A percentile compares a stretch with the other conserved stretches of the same genome.
Evolutionary conservation across 2,329 filamentous ascomycete genomes (phyloP).

Genomic region (Decorospora gaudefroyi): DNA sequence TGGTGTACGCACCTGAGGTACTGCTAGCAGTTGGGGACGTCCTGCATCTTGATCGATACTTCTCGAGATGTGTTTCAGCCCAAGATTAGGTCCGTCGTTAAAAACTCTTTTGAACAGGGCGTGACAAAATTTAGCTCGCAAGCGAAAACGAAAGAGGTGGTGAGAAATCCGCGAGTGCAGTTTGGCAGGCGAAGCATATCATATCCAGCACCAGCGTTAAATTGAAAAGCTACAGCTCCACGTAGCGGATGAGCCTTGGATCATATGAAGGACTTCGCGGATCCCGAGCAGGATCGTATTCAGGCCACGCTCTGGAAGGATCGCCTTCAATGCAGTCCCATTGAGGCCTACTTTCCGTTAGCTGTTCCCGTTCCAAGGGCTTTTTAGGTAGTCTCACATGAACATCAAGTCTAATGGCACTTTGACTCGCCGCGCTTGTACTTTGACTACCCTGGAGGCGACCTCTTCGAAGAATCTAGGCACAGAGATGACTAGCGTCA

Average conservation of each 20-base stretch:
- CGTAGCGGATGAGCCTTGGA: neutral
- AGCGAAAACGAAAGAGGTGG: no score
- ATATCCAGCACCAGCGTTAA: neutral
- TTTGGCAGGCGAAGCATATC: neutral
- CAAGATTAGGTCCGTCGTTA: no score
- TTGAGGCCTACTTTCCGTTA: conserved; percentile 4
- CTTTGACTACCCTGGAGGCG: conserved; percentile 9
- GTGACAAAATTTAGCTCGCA: no score
- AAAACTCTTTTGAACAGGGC: no score
- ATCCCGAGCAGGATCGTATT: conserved; percentile 11
- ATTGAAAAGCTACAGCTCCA: neutral
- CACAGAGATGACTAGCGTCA: conserved; percentile 10
- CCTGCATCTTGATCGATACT: no score
- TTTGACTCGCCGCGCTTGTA: conserved; percentile 7
- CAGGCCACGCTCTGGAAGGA: conserved; percentile 9
- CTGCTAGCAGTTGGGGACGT: no score
- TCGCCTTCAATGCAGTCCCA: conserved; percentile 4
- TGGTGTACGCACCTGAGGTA: no score
- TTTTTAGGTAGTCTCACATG: conserved; percentile 2
- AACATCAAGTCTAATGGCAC: conserved; percentile 6
- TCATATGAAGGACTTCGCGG: conserved; percentile 7
- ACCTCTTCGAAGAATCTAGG: conserved; percentile 10
- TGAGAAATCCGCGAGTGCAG: neutral
- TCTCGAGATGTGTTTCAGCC: no score
- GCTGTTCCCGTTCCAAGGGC: neutral